Percentiles rank a stretch among this genome's conserved stretches.
phyloP scores from a whole-genome alignment of 2,329 filamentous ascomycete genomes.

The Alternaria infectoria region DNA sequence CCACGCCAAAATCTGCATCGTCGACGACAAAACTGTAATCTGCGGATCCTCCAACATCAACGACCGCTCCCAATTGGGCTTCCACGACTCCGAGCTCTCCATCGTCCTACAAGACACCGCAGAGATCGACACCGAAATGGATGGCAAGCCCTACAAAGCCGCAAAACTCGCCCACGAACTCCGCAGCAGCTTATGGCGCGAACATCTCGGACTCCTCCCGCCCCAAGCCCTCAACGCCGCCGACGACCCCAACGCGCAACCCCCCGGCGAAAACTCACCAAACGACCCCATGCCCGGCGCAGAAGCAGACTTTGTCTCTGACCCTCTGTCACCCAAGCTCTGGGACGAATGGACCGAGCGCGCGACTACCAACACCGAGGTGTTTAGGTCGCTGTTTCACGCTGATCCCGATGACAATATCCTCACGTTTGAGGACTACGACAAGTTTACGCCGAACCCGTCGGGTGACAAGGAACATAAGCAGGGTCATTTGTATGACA shows the following conservation, averaged over 20 bases:
- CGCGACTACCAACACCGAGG: constrained; percentile 73
- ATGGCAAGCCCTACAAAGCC: constrained; percentile 76
- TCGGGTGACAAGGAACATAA: constrained; percentile 68
- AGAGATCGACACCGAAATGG: constrained; percentile 74
- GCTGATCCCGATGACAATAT: constrained; percentile 90
- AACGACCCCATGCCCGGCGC: constrained; percentile 79
- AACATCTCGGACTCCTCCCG: constrained; percentile 83
- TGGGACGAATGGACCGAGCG: constrained; percentile 71
- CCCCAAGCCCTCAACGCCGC: constrained; percentile 71
- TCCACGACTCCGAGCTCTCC: constrained; percentile 88
- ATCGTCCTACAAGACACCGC: constrained; percentile 88
- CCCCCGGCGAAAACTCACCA: constrained; percentile 69
- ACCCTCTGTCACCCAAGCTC: constrained; percentile 64
- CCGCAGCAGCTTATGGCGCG: constrained; percentile 83
- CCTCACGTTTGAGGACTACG: constrained; percentile 88
- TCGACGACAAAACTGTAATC: constrained; percentile 83
- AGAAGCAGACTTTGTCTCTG: constrained; percentile 65
- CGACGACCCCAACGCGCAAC: constrained; percentile 76
- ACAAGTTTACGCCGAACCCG: constrained; percentile 66
- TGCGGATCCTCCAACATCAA: constrained; percentile 92
- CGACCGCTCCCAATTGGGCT: constrained; percentile 84
- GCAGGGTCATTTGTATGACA: constrained; percentile 85
- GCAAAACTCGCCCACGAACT: constrained; percentile 84
- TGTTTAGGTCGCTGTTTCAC: constrained; percentile 83
- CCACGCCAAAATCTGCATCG: constrained; percentile 88